Conservation (phyloP, 139 green algal species). For the Chlorella sp. region DNA sequence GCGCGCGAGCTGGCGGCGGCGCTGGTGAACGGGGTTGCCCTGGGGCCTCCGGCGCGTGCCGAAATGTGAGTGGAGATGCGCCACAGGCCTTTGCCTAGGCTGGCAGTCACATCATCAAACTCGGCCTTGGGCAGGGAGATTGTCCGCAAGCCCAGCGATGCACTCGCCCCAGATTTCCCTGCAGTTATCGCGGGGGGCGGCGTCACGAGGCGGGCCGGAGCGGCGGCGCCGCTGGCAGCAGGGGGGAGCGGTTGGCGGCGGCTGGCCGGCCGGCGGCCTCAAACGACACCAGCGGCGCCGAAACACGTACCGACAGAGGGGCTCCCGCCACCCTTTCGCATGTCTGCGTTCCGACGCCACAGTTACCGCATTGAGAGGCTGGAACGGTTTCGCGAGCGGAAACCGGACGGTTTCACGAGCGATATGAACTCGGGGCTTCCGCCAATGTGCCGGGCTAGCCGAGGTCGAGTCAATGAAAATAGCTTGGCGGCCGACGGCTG, state of each 20-base stretch:
- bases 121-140: constrained; percentile 5
- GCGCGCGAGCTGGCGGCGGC: too few relatives aligned
- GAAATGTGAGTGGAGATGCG: constrained; percentile 1
- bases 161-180: neutral
- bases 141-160: neutral
- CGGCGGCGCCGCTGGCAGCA: neutral
- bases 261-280: neutral
- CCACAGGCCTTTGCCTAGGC: neutral
- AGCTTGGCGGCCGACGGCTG: too few relatives aligned
- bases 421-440: too few relatives aligned
- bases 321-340: too few relatives aligned
- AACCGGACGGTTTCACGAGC: too few relatives aligned
- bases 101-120: neutral
- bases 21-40: neutral
- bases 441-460: too few relatives aligned
- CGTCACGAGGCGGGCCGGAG: neutral
- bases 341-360: too few relatives aligned
- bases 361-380: too few relatives aligned
- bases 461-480: too few relatives aligned
- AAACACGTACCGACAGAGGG: neutral
- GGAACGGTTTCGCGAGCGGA: too few relatives aligned
- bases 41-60: neutral
- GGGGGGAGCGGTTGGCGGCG: neutral
- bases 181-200: neutral
- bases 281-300: neutral